phyloP scores from a whole-genome alignment of 1,139 yeast genomes.

The Yamadazyma oceani region DNA sequence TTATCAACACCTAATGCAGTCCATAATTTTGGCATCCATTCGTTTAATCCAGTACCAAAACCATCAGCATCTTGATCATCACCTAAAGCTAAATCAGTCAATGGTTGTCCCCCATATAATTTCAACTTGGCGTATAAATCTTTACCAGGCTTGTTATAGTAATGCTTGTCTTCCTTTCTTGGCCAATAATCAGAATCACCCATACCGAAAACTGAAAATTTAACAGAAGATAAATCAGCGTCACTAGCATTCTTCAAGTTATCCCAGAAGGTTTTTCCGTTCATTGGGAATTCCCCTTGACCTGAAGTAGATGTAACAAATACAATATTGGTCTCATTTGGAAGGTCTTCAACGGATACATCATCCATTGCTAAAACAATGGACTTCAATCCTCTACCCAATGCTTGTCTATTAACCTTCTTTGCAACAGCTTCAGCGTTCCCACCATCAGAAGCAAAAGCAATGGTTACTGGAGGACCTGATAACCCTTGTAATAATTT shows the following conservation, averaged over 20 bases:
- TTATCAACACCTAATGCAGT: conserved; percentile 84
- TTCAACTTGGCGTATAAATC: conserved; percentile 67
- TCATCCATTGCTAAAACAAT: conserved; percentile 84
- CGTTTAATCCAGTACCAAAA: conserved; percentile 81
- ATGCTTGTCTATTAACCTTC: conserved; percentile 79
- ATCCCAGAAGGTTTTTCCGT: conserved; percentile 92
- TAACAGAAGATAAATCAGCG: conserved; percentile 68
- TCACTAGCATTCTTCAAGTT: conserved; percentile 68
- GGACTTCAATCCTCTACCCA: conserved; percentile 83
- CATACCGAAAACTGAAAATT: conserved; percentile 79
- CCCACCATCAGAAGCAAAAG: conserved; percentile 96
- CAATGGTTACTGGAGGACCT: conserved; percentile 90
- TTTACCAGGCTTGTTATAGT: conserved; percentile 88
- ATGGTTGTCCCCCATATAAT: conserved; percentile 70
- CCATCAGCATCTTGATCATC: conserved; percentile 99
- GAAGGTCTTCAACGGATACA: conserved; percentile 73
- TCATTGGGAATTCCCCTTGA: conserved; percentile 97
- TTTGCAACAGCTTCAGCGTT: conserved; percentile 84
- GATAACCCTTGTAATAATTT: conserved; percentile 80
- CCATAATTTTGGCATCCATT: conserved; percentile 88
- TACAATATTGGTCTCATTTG: conserved; percentile 77
- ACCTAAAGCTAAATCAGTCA: conserved; percentile 81
- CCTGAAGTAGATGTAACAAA: conserved; percentile 91
- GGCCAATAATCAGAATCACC: conserved; percentile 99
- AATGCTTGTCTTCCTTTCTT: conserved; percentile 89